Base-by-base conservation (phyloP, 345 rosid species). In the Eucalyptus curtisii region DNA sequence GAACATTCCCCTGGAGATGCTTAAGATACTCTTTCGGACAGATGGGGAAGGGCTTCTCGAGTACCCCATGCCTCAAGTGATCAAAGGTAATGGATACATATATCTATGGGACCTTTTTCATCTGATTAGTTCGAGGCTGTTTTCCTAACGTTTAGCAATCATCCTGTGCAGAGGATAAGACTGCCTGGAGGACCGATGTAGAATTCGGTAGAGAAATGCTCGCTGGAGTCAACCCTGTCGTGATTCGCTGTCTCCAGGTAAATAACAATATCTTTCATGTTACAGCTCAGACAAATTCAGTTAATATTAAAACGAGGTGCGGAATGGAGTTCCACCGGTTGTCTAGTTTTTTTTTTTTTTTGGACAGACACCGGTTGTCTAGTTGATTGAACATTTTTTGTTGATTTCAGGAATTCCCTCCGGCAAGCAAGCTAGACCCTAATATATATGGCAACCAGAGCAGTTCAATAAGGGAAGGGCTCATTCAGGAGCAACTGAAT, bases 171-270 rank as follows among this genome's bases (percentile, higher is more conserved):
- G 93, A 91, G 86, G 86, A 87, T 31, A 90, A 88, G 86, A 88
- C 92, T 52, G 94, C 93, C 22, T 93, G 94, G 94, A 92, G 92
- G 85, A 92, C 90, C 15, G 94, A 93, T 49, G 92, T 90, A 90
- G 94, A 93, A 89, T 93, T 92, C 42, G 91, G 81, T 11, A 84
- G 93, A 90, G 94, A 93, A 86, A 93, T 91, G 93, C 86, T 91
- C 15, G 91, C 94, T 3, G 93, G 93, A 88, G 87, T 91, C 13
- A 93, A 93, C 81, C 93, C 92, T 37, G 91, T 93, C 31, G 10
- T 88, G 48, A 90, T 93, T 45, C 50, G 92, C 49, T 88, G 90
- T 66, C 92, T 93, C 47, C 66, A 86, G 90, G 93, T 93, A 86
- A 30, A 15, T 88, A 24, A 53, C 7, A 85, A 52, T 49, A 27